Evolutionary conservation across 768 basidiomycete species (phyloP).

Genomic region (Sutorius australiensis): DNA sequence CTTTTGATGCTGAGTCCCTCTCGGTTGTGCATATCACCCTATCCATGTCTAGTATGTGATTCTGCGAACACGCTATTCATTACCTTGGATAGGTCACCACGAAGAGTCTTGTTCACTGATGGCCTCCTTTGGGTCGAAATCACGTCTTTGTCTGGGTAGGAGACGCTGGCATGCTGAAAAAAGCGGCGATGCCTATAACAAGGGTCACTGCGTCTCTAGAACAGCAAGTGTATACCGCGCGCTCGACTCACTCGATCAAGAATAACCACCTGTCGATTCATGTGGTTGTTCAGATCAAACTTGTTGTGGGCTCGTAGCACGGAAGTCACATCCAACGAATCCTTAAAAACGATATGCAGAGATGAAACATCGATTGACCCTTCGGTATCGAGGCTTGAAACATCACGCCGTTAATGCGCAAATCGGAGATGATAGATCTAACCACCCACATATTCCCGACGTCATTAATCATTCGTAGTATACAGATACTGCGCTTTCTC

Average conservation of each 20-base stretch:
- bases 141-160: conserved; percentile 57
- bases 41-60: not conserved
- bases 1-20: conserved; percentile 49
- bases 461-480: too few species aligned
- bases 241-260: conserved; percentile 30
- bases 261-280: conserved; percentile 32
- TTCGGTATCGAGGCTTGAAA: too few species aligned
- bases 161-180: conserved; percentile 57
- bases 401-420: too few species aligned
- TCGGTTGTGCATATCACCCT: conserved; percentile 63
- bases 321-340: too few species aligned
- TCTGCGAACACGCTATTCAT: not conserved
- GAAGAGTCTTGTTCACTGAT: conserved; percentile 59
- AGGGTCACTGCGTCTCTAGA: conserved; percentile 40
- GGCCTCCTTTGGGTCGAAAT: conserved; percentile 56
- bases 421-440: too few species aligned
- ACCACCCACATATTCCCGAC: too few species aligned
- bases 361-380: too few species aligned
- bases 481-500: too few species aligned
- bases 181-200: conserved; percentile 48
- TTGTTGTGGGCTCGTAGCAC: conserved; percentile 21
- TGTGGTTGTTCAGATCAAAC: not conserved
- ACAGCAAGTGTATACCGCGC: not conserved
- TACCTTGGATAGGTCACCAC: conserved; percentile 61
- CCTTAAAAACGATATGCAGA: too few species aligned